These are phyloP conservation scores for Sphagnurus paluster DNA, from an alignment of 1,284 basidiomycete genomes.

Conservation along the genomic window DNA sequence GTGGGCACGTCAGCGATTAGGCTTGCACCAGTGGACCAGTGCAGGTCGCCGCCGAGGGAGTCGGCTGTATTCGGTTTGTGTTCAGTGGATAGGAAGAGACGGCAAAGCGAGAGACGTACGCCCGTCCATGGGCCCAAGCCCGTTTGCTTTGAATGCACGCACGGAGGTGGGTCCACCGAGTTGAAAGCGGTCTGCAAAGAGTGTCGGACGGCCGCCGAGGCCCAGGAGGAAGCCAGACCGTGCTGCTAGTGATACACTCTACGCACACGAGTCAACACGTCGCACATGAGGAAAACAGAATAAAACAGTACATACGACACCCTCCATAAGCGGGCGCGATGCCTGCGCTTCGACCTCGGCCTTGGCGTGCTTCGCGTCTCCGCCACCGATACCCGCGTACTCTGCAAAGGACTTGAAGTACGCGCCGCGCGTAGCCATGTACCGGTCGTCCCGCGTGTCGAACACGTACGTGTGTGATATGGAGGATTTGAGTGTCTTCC, in stretches of 20 bases:
- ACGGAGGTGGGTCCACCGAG: slow-evolving; percentile 92
- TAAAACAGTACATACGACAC: slow-evolving; percentile 49
- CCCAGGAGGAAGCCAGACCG: slow-evolving; percentile 65
- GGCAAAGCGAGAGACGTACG: slow-evolving; percentile 36
- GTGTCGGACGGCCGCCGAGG: slow-evolving; percentile 44
- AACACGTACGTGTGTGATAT: slow-evolving; percentile 76
- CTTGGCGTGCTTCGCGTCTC: slow-evolving; percentile 75
- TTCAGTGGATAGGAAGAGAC: not conserved
- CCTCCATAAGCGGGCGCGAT: slow-evolving; percentile 57
- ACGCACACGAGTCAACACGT: slow-evolving; percentile 1
- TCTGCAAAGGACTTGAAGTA: slow-evolving; percentile 71
- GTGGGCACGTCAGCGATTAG: slow-evolving; percentile 79
- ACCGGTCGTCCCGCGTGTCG: slow-evolving; percentile 82
- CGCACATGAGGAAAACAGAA: not conserved
- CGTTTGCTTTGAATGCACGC: slow-evolving; percentile 83
- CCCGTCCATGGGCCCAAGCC: slow-evolving; percentile 83
- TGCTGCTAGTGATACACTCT: slow-evolving; percentile 68
- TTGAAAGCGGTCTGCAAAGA: slow-evolving; percentile 88
- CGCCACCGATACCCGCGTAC: slow-evolving; percentile 77
- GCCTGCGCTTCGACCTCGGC: slow-evolving; percentile 66
- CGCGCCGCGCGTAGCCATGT: slow-evolving; percentile 62
- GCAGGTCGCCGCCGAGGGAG: slow-evolving; percentile 87
- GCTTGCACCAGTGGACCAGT: slow-evolving; percentile 84
- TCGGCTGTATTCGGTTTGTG: slow-evolving; percentile 46
- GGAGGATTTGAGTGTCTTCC: slow-evolving; percentile 81